Percentiles rank a stretch among this genome's conserved stretches.
Evolutionary conservation across 129 eudicot species (phyloP).

Genomic region (Artemisia tridentata): DNA sequence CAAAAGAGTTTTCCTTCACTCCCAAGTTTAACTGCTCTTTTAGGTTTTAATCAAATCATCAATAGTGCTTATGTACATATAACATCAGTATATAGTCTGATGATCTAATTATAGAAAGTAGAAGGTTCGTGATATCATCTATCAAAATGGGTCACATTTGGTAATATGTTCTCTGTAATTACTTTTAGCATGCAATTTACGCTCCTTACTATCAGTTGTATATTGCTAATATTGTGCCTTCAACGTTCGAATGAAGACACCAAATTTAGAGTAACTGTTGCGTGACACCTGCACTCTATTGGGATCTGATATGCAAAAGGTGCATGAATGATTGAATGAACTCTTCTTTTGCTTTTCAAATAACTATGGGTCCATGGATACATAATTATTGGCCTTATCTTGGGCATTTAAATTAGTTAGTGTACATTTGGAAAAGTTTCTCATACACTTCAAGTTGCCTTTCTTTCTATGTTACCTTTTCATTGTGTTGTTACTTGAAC

Average conservation of each 20-base stretch:
- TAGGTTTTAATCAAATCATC: slow-evolving; percentile 7
- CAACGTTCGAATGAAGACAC: neutral
- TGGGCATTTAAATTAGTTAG: neutral
- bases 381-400: slow-evolving; percentile 26
- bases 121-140: neutral
- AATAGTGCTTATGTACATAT: slow-evolving; percentile 29
- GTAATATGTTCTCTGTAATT: neutral
- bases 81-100: neutral
- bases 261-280: slow-evolving; percentile 1
- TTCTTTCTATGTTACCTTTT: slow-evolving; percentile 23
- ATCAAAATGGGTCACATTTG: neutral
- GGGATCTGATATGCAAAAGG: slow-evolving; percentile 16
- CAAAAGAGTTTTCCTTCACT: slow-evolving; percentile 30
- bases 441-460: slow-evolving; percentile 27
- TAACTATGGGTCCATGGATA: slow-evolving; percentile 19
- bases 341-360: slow-evolving; percentile 14
- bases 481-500: slow-evolving; percentile 18
- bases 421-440: slow-evolving; percentile 29
- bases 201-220: no score
- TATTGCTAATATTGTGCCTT: neutral
- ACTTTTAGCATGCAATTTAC: neutral
- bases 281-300: neutral
- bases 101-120: neutral
- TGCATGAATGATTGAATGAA: neutral
- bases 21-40: slow-evolving; percentile 27